Conservation (phyloP, 441 rosid species). For the Jatropha podagrica region DNA sequence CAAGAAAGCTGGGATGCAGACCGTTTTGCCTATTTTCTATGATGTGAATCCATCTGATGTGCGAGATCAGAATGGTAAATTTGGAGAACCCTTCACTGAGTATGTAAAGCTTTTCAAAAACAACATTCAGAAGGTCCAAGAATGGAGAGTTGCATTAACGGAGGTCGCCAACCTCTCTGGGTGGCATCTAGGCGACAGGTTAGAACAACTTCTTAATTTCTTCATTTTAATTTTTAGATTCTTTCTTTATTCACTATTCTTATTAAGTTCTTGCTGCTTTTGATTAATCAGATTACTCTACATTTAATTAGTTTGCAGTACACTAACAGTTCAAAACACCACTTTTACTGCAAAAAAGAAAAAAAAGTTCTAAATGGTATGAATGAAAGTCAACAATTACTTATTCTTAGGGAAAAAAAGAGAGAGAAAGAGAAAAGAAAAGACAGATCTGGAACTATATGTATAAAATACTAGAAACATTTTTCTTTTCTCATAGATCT, state of each 20-base stretch:
- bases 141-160: constrained; percentile 35
- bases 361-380: no score
- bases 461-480: no score
- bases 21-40: constrained; percentile 37
- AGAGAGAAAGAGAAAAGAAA: no score
- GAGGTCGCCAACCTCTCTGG: constrained; percentile 32
- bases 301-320: no score
- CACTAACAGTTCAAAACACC: no score
- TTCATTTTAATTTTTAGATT: neutral
- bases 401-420: no score
- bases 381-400: no score
- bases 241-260: neutral
- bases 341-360: no score
- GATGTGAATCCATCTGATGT: constrained; percentile 31
- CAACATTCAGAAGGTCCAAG: constrained; percentile 4
- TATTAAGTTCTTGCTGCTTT: no score
- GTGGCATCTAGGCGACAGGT: constrained; percentile 22
- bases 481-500: no score
- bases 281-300: no score
- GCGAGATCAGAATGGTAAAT: constrained; percentile 26
- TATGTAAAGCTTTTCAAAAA: neutral
- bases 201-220: neutral
- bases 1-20: constrained; percentile 8
- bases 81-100: constrained; percentile 1
- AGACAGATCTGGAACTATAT: no score